phyloP scores from a whole-genome alignment of 495 filamentous ascomycete species.

The Podospora comata region DNA sequence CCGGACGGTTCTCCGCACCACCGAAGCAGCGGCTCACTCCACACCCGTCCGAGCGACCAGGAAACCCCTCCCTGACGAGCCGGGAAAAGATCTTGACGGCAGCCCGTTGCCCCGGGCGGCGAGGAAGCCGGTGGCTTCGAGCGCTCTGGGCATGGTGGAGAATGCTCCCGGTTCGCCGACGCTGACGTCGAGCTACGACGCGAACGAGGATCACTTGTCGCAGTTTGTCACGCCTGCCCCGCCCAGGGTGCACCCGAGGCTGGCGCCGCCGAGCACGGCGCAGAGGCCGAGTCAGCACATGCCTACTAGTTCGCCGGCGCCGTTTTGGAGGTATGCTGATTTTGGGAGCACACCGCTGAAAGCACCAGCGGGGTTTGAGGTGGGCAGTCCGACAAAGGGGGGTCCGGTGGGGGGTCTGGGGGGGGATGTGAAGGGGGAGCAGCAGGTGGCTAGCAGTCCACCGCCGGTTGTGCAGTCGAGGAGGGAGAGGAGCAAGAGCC shows the following conservation, averaged over 20 bases:
- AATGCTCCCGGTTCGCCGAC: conserved; percentile 63
- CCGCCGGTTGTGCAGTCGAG: background rate
- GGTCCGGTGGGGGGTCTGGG: conserved; percentile 11
- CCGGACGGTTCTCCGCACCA: conserved; percentile 38
- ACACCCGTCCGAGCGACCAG: conserved; percentile 61
- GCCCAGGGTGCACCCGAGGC: conserved; percentile 72
- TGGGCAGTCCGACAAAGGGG: conserved; percentile 51
- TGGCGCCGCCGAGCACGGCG: conserved; percentile 84
- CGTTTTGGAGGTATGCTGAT: conserved; percentile 89
- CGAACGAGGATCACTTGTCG: conserved; percentile 43
- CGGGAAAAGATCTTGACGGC: conserved; percentile 45
- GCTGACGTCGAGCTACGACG: conserved; percentile 60
- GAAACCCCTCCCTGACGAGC: conserved; percentile 45
- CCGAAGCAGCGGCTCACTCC: conserved; percentile 39
- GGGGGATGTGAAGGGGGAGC: background rate
- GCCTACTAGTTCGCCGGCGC: conserved; percentile 91
- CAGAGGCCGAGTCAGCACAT: conserved; percentile 92
- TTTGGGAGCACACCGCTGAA: conserved; percentile 75
- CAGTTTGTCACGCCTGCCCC: conserved; percentile 82
- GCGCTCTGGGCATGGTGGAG: conserved; percentile 57
- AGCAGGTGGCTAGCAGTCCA: background rate
- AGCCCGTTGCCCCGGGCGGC: conserved; percentile 52
- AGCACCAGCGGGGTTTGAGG: conserved; percentile 46
- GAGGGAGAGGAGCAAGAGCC: background rate
- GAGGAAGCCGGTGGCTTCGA: conserved; percentile 43